Evolutionary conservation across 2,329 filamentous ascomycete genomes (phyloP).

Genomic region (Colletotrichum karsti): DNA sequence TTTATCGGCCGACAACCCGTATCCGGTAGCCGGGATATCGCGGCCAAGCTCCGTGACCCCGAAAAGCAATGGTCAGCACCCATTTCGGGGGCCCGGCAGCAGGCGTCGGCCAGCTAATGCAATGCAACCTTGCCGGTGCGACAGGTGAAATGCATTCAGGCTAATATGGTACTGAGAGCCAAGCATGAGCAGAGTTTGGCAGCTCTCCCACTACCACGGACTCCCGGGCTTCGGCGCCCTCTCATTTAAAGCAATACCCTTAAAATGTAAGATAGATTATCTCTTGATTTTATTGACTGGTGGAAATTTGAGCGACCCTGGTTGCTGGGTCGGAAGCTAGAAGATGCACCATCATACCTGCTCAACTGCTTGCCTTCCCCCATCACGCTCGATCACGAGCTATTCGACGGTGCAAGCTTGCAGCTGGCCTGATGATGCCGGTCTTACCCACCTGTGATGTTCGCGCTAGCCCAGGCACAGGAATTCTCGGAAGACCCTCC

Average conservation of each 20-base stretch:
- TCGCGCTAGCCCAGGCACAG: conserved; percentile 25
- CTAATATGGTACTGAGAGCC: not conserved
- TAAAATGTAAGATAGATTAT: not conserved
- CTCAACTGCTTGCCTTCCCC: not conserved
- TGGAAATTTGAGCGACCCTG: conserved; percentile 1
- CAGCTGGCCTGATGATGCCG: not conserved
- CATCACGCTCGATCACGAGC: not conserved
- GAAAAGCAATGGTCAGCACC: not conserved
- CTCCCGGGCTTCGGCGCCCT: not conserved
- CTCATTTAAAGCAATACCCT: not conserved
- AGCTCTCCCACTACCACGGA: not conserved
- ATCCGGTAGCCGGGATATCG: not conserved
- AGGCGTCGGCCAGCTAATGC: not conserved
- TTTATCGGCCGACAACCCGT: not conserved
- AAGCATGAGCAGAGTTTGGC: not conserved
- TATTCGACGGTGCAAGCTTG: not conserved
- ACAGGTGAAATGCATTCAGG: not conserved
- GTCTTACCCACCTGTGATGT: not conserved
- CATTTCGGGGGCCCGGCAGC: not conserved
- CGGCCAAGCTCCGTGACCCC: not conserved
- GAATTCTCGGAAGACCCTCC: conserved; percentile 19
- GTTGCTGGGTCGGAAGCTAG: not conserved
- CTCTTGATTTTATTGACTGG: not conserved
- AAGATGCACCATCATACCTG: not conserved
- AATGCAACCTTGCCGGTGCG: not conserved